Base-by-base conservation (phyloP, 441 rosid genomes). In the Raphanus hybrid region DNA sequence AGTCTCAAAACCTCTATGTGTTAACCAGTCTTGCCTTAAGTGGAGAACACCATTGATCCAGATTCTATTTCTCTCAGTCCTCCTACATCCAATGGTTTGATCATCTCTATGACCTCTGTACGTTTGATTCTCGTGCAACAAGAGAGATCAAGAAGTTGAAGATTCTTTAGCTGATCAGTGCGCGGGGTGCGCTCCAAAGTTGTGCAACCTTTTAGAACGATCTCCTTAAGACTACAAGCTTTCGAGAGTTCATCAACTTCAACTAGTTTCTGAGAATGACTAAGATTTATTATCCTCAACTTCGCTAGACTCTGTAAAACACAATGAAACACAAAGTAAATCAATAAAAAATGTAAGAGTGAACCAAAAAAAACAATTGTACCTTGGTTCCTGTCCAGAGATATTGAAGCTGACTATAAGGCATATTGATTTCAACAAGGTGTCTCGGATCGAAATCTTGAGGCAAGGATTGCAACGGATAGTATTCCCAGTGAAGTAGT, bases 401-500 rank as follows among this genome's bases (percentile, higher is more conserved):
- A 37, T 29, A 48, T n/a, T 70, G 18, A 59, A 82, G 52, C 18
- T 57, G 41, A 52, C 82, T 82, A 8, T 57, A 26, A 43, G 76
- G 70, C 73, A 84, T 58, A 8, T 70, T 62, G 23, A 84, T 50
- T 34, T 52, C 65, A 6, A 74, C 79, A 26, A 78, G 75, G 6
- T 73, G 75, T 11, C 60, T 15, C 0, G 67, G 67, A 57, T 63
- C 45, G 16, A 81, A 65, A 11, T 41, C 57, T 10, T 73, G 62
- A 20, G 77, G 81, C 64, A 84, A 23, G 3, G 69, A 79, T 27
- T 10, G 73, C 50, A 84, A 57, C 1, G 74, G 79, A 59, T 48
- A 84, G 5, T 55, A 20, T 11, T 64, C 8, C 86, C 87, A 85
- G 3, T 8, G 54, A 0, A 83, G 69, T 10, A 75, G 41, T 48